Evolutionary conservation across 352 stramenopile species (phyloP).

Genomic region (Pythium aquatile): DNA sequence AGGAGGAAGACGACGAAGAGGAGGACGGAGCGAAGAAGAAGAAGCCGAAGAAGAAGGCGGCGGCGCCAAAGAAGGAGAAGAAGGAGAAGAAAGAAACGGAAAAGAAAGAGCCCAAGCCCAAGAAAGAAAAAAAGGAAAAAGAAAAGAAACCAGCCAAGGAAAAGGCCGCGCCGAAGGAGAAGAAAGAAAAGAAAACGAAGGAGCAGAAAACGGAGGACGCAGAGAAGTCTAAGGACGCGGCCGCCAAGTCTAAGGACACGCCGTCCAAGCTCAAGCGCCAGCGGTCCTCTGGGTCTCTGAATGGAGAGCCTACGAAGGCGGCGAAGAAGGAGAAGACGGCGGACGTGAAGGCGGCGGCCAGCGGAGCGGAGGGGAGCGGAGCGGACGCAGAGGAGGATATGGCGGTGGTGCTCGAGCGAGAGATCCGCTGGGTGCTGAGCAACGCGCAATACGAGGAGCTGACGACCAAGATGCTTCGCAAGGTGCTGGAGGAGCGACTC

Average conservation of each 20-base stretch:
- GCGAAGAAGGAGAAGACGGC: conserved; percentile 36
- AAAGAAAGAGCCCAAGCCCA: conserved; percentile 28
- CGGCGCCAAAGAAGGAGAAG: conserved; percentile 21
- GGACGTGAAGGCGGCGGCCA: conserved; percentile 37
- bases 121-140: conserved; percentile 26
- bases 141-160: conserved; percentile 26
- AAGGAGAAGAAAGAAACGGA: conserved; percentile 28
- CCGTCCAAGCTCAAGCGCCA: conserved; percentile 19
- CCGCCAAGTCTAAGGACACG: conserved; percentile 23
- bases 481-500: conserved; percentile 67
- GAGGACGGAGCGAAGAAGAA: conserved; percentile 7
- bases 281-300: conserved; percentile 9
- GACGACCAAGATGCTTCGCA: conserved; percentile 80
- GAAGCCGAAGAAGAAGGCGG: conserved; percentile 21
- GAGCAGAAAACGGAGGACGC: conserved; percentile 11
- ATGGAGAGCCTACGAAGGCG: conserved; percentile 33
- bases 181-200: conserved; percentile 24
- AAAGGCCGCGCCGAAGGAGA: conserved; percentile 42
- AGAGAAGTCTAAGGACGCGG: conserved; percentile 25
- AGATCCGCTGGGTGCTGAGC: conserved; percentile 77
- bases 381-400: conserved; percentile 39
- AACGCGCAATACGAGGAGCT: conserved; percentile 83
- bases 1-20: neutral
- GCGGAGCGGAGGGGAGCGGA: neutral
- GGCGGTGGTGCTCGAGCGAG: conserved; percentile 59